Conservation (phyloP, 306 rosid genomes). For the Aeschynomene evenia region DNA sequence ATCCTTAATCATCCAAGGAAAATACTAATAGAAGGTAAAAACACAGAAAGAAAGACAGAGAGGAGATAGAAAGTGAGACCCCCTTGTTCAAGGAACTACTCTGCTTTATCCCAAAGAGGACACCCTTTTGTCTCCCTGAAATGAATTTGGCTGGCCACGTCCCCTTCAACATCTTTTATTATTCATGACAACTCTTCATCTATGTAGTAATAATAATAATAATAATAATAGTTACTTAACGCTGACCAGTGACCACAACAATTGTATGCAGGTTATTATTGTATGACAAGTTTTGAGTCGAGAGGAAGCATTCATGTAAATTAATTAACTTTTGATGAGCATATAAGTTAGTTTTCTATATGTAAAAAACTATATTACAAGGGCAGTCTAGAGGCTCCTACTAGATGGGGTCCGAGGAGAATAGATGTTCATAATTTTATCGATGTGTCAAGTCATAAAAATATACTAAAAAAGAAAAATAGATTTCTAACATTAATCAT, state of each 20-base stretch:
- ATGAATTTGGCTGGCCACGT: slow-evolving; percentile 36
- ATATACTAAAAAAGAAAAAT: background rate
- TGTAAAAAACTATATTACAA: background rate
- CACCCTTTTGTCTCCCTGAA: slow-evolving; percentile 41
- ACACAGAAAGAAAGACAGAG: background rate
- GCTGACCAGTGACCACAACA: slow-evolving; percentile 5
- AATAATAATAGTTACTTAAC: no score
- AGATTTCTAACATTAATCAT: background rate
- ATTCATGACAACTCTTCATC: slow-evolving; percentile 8
- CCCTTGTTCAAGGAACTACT: slow-evolving; percentile 13
- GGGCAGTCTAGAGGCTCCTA: no score
- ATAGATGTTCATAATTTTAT: no score
- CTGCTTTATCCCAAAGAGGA: slow-evolving; percentile 30
- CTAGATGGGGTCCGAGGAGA: no score
- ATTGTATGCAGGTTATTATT: background rate
- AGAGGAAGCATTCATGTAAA: background rate
- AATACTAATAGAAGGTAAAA: slow-evolving; percentile 6
- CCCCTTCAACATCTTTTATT: slow-evolving; percentile 26
- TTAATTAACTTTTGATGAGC: background rate
- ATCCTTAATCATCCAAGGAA: slow-evolving; percentile 17
- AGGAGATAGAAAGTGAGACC: slow-evolving; percentile 8
- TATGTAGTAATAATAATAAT: slow-evolving; percentile 8
- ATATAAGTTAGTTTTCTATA: background rate
- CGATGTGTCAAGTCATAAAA: no score
- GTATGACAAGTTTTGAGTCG: background rate